Evolutionary conservation across 768 basidiomycete species (phyloP).

Genomic region (Lyophyllum semitale): DNA sequence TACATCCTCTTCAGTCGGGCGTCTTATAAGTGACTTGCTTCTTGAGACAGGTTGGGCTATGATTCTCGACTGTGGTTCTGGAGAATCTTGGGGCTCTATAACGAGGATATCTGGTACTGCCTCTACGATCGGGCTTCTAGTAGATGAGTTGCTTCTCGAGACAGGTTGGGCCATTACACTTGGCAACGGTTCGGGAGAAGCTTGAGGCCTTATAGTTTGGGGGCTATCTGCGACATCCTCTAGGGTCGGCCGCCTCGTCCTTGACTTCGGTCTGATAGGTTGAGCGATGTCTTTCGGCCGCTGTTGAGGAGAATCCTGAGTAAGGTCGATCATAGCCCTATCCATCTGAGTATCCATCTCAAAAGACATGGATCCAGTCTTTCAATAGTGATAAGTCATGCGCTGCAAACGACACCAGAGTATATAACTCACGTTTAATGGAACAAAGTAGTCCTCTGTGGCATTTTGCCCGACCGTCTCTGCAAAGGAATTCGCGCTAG

Average conservation of each 20-base stretch:
- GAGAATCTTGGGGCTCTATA: too few species aligned
- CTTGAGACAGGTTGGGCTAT: neutral
- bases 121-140: neutral
- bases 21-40: neutral
- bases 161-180: too few species aligned
- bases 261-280: too few species aligned
- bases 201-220: too few species aligned
- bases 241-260: neutral
- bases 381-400: neutral
- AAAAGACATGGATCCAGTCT: constrained; percentile 1
- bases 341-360: constrained; percentile 3
- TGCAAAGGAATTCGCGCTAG: neutral
- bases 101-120: neutral
- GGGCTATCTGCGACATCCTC: neutral
- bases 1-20: neutral
- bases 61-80: too few species aligned
- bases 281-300: neutral
- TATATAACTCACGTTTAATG: constrained; percentile 1
- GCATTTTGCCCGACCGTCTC: neutral
- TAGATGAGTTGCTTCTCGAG: neutral
- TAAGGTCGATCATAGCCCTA: constrained; percentile 47
- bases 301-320: constrained; percentile 25
- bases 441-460: constrained; percentile 5
- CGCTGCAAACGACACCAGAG: neutral
- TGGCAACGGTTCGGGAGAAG: too few species aligned